Evolutionary conservation across 371 early-diverging fungal species (phyloP), one percentile per base, ranked within the genome.

Genomic region (Apophysomyces trapeziformis): DNA sequence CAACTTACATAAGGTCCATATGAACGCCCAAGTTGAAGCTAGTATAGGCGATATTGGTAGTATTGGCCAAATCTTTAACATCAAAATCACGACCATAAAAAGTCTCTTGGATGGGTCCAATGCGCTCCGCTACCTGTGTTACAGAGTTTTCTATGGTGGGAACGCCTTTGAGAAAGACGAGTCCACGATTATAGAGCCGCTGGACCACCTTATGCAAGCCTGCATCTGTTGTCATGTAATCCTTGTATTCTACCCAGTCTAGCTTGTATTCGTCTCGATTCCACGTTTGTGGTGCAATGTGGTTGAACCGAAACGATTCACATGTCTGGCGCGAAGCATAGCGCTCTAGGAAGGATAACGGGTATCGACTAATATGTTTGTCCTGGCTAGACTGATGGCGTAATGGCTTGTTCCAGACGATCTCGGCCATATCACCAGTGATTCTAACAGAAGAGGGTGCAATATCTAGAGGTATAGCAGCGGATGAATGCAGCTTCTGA

Each of bases 21-120:
- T 96, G 96, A 60, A 93, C 86, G 1, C 93, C 95, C 14, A 96
- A 83, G 66, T 89, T 86, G 35, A 95, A 74, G 63, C 83, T 81
- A 0, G 96, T 95, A 67, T 96, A 96, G 12, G 96, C 96, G 70
- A 96, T 92, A 74, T 96, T 96, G 67, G 86, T 90, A 13, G 94
- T 88, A 46, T 92, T 77, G 4, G 89, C 89, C 9, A 89, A 81
- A 41, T 87, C 90, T 72, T 89, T 89, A 41, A 96, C 96, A 77
- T 96, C 89, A 88, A 93, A 95, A 43, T 87, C 86, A 9, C 77
- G 69, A 5, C 95, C 95, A 78, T 96, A 96, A 69, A 96, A 93
- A 0, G 95, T 92, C 41, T 93, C 86, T 58, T 87, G 76, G 38
- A 95, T 69, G 60, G 87, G 85, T 1, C 96, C 95, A 65, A 96